Conservation (phyloP, 768 basidiomycete genomes). For the Vishniacozyma victoriae region DNA sequence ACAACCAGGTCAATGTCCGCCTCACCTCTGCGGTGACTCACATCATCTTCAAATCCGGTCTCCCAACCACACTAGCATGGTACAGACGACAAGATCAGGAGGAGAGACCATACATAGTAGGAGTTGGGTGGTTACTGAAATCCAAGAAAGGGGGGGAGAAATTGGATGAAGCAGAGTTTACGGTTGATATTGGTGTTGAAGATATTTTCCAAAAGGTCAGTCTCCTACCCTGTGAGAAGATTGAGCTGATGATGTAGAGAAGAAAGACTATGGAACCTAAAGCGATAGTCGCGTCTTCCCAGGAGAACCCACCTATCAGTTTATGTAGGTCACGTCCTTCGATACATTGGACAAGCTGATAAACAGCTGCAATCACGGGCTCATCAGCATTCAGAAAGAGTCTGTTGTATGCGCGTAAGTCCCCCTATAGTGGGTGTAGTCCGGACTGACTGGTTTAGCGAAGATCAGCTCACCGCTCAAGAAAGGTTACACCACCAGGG, state of each 20-base stretch:
- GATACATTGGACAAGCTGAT: constrained; percentile 4
- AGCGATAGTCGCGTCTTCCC: constrained; percentile 9
- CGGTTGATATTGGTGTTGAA: constrained; percentile 36
- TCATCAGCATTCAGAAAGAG: constrained; percentile 15
- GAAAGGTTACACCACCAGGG: constrained; percentile 21
- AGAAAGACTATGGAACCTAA: constrained; percentile 47
- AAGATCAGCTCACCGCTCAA: constrained; percentile 43
- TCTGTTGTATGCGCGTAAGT: constrained; percentile 43
- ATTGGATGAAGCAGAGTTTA: constrained; percentile 29
- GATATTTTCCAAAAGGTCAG: constrained; percentile 44
- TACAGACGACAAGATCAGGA: constrained; percentile 30
- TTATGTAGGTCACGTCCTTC: neutral
- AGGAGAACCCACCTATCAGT: no score
- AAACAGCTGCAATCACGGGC: neutral
- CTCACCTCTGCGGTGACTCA: constrained; percentile 44
- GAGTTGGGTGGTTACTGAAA: constrained; percentile 47
- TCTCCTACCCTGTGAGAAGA: neutral
- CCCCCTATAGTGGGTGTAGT: neutral
- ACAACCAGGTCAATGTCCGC: constrained; percentile 35
- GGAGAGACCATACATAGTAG: constrained; percentile 36
- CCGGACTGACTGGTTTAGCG: constrained; percentile 18
- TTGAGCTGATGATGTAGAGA: constrained; percentile 16
- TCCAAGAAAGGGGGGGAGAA: constrained; percentile 41
- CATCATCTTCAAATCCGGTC: constrained; percentile 47
- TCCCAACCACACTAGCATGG: constrained; percentile 42